Percentiles rank a stretch among this genome's conserved stretches.
Conservation (phyloP, 345 rosid genomes). For the Kandelia obovata region DNA sequence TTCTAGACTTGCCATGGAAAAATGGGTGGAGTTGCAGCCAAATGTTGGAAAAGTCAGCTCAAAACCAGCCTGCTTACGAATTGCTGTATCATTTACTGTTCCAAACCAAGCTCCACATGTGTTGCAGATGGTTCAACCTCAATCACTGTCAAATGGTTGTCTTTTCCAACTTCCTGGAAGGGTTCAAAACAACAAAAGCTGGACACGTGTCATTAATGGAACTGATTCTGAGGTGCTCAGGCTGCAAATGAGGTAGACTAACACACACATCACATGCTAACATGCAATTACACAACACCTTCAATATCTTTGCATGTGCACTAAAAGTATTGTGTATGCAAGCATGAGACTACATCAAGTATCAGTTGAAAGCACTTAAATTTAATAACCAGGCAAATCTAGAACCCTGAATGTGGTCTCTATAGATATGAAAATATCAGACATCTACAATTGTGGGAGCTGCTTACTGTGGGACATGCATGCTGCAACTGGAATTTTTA, state of each 20-base stretch:
- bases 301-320: background rate
- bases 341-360: background rate
- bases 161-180: constrained; percentile 53
- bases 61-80: constrained; percentile 52
- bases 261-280: constrained; percentile 11
- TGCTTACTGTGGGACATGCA: no score
- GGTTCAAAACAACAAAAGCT: constrained; percentile 40
- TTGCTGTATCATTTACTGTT: constrained; percentile 66
- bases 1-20: constrained; percentile 60
- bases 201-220: constrained; percentile 46
- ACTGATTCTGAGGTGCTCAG: constrained; percentile 58
- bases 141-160: constrained; percentile 44
- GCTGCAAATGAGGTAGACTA: constrained; percentile 79
- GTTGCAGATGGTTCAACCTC: constrained; percentile 48
- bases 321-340: background rate
- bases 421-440: no score
- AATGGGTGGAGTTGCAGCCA: constrained; percentile 71
- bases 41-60: constrained; percentile 29
- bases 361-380: background rate
- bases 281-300: background rate
- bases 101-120: constrained; percentile 53
- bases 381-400: background rate
- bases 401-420: background rate
- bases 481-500: no score
- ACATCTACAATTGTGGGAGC: no score